Base-by-base conservation (phyloP, 176 grass and related monocot genomes). In the Carex cristatella region DNA sequence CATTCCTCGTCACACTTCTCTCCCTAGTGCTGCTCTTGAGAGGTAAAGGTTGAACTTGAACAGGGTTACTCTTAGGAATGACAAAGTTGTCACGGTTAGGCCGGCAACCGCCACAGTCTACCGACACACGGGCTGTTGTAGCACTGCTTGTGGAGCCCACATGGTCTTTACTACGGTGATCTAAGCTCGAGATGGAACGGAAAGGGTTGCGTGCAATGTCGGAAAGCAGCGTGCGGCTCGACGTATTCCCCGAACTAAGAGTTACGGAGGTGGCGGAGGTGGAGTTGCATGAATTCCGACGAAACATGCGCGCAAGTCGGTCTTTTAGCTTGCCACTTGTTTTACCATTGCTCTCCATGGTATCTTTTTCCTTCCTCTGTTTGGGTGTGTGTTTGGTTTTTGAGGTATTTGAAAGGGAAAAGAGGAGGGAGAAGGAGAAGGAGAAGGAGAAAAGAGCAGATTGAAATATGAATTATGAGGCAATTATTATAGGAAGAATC, bases 271-370 rank as follows among this genome's bases (percentile, higher is more conserved):
- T 59, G n/a, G 92, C 63, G 3, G 92, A 68, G 80, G 35, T 79
- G 77, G 88, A 89, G 83, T 90, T 99, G 91, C 96, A 99, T 53
- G 93, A 88, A 30, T 88, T 95, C 55, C 91, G 91, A n/a, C 92
- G 69, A 85, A 99, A 95, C 86, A 99, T 92, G 81, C 93, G 70
- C 23, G 81, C 91, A 10, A 99, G 91, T 10, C 91, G 80, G 23
- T 95, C 90, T 55, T 89, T 86, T 61, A 99, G 86, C 62, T 86
- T 88, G 81, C 93, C 85, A 65, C 79, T 88, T 35, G 88, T 84
- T 81, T 90, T 87, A 1, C 80, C 86, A 42, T 79, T 57, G 32
- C 79, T 77, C 19, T 58, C 78, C 85, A 82, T 91, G 75, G 11
- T 88, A 30, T 85, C 82, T 87, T 27, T 76, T 68, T 82, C 11